phyloP scores from a whole-genome alignment of 352 stramenopile species.

The Globisporangium perplexum region DNA sequence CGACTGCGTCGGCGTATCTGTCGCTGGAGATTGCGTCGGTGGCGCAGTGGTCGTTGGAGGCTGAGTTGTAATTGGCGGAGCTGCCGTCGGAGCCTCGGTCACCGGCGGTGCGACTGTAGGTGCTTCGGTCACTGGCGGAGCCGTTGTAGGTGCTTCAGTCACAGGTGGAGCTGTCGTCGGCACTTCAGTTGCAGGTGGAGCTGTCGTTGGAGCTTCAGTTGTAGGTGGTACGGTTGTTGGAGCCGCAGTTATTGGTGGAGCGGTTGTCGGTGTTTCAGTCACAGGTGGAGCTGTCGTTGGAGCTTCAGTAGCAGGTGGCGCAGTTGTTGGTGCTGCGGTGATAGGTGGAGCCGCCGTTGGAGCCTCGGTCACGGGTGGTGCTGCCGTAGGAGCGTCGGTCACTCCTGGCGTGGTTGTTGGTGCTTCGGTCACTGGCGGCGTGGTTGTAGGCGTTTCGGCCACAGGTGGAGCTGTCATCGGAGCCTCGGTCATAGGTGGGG shows the following conservation, averaged over 20 bases:
- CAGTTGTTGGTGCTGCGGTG: slow-evolving; percentile 8
- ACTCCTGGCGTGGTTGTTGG: no score
- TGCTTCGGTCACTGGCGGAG: background rate
- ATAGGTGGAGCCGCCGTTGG: background rate
- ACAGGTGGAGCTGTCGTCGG: background rate
- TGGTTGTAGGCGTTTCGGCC: background rate
- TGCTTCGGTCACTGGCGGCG: background rate
- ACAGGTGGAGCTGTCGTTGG: background rate
- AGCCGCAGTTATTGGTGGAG: background rate
- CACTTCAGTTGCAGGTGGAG: background rate
- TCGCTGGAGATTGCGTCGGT: slow-evolving; percentile 1
- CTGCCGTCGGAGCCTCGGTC: no score
- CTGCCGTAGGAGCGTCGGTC: background rate
- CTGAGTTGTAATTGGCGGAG: no score
- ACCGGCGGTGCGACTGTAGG: background rate
- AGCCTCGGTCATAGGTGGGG: background rate
- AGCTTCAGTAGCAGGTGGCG: background rate
- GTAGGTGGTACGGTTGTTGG: slow-evolving; percentile 8
- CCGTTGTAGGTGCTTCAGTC: background rate
- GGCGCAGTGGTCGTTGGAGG: background rate
- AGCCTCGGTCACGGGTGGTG: background rate
- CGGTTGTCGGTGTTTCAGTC: no score
- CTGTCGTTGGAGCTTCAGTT: background rate
- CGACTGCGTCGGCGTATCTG: background rate
- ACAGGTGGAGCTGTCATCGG: background rate